Base-by-base conservation (phyloP, 179 eudicot species). In the Patellifolia procumbens region DNA sequence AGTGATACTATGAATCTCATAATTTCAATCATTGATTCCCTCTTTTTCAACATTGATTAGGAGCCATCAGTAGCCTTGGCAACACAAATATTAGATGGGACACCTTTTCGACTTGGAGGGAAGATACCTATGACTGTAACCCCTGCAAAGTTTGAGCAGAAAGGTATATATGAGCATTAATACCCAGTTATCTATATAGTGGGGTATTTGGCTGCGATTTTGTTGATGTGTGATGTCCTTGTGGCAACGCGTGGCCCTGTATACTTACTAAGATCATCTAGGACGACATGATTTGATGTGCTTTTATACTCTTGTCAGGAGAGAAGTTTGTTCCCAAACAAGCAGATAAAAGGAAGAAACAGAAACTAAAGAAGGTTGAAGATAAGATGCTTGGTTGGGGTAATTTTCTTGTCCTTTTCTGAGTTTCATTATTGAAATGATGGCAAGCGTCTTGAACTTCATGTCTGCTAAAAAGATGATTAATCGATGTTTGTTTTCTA, bases 311-410 rank as follows among this genome's bases (percentile, higher is more conserved):
- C 15, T 73, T 7, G 74, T 62, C 91, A 96, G 98, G 99, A 80
- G 97, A 96, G 46, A 96, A 73, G 83, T 96, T 96, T 84, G 26
- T 90, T 83, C 75, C 97, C 52, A 96, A 93, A 81, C 92, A 91
- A 83, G 66, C 86, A 28, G 99, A 96, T 89, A 91, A 93, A 85
- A 91, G 72, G 80, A 93, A 93, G 91, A 96, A 96, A 83, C 91
- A 69, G 78, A 96, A 96, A 80, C 86, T 90, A 55, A 88, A 93
- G 86, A 91, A 88, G 85, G 95, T 96, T 74, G 99, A 93, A 85
- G 88, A 85, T 32, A 96, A 93, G 93, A 93, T 96, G 96, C 97
- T 96, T 77, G 97, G 98, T 55, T 96, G 98, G 99, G 98, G 99
- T 93, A 90, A 37, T 81, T 79, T 84, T 66, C 68, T 76, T 15